A percentile compares a stretch with the other conserved stretches of the same genome.
Conservation (phyloP, 305 asterid species). For the Fraxinus dipetala region DNA sequence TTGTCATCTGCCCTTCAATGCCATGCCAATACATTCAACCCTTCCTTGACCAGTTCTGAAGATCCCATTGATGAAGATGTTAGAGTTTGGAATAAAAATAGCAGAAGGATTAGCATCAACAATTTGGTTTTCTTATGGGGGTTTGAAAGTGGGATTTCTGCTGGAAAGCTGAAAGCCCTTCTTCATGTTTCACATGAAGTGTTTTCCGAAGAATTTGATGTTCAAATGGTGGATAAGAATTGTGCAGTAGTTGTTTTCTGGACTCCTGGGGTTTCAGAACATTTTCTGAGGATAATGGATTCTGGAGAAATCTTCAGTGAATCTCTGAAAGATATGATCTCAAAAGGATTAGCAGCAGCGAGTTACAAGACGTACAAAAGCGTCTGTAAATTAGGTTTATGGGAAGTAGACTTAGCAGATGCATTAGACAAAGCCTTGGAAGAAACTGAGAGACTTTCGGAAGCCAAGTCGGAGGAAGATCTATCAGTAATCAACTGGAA, state of each 20-base stretch:
- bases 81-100: slow-evolving; percentile 41
- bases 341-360: slow-evolving; percentile 62
- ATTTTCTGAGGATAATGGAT: slow-evolving; percentile 48
- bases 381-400: slow-evolving; percentile 47
- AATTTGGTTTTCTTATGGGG: slow-evolving; percentile 85
- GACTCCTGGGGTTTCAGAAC: slow-evolving; percentile 46
- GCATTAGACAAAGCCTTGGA: slow-evolving; percentile 58
- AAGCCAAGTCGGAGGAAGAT: slow-evolving; percentile 35
- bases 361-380: slow-evolving; percentile 53
- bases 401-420: slow-evolving; percentile 62
- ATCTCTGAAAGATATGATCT: slow-evolving; percentile 45
- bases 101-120: slow-evolving; percentile 37
- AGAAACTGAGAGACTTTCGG: slow-evolving; percentile 36
- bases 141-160: slow-evolving; percentile 57
- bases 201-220: slow-evolving; percentile 56
- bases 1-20: slow-evolving; percentile 36
- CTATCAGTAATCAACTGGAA: slow-evolving; percentile 51
- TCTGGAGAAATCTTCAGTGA: slow-evolving; percentile 39
- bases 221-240: slow-evolving; percentile 64
- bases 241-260: slow-evolving; percentile 74
- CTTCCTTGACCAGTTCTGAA: slow-evolving; percentile 32
- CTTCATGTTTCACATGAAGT: slow-evolving; percentile 51
- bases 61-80: slow-evolving; percentile 43
- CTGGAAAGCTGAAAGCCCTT: slow-evolving; percentile 52
- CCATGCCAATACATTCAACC: slow-evolving; percentile 39